Base-by-base conservation (phyloP, 768 basidiomycete species). In the Brasilioporus rufonigricans region DNA sequence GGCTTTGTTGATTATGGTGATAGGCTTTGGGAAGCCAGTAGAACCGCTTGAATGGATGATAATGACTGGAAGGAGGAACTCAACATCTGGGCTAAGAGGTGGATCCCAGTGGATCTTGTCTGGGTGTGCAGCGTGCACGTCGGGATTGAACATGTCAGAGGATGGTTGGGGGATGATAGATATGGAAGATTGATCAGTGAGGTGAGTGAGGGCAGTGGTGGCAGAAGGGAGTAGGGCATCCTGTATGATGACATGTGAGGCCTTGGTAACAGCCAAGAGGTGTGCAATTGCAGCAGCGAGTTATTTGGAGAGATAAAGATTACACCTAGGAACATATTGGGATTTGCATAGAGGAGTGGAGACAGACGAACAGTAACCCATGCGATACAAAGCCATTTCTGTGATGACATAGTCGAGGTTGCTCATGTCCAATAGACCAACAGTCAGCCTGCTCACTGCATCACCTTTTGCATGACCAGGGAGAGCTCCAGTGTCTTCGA, bases 21-120 rank as follows among this genome's bases (percentile, higher is more conserved):
- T 77, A 24, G 73, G 75, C 63, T 74, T 81, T 3, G 81, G 81
- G 47, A 72, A 77, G 1, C 81, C 82, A 13, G 81, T 81, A 3
- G 67, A 69, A 23, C 66, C 62, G 9, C 47, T 76, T 61, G 66
- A 67, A 43, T 67, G 67, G 12, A 69, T 48, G 24, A 67, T 38
- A 10, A 51, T 47, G n/a, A 65, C 11, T 4, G 66, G 67, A 5
- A 67, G 45, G 16, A 62, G 53, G 21, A 43, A 51, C 38, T 67
- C 68, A 18, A 33, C 52, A 5, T 67, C 62, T 8, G 65, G 68
- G 14, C 31, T 59, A 8, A 68, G 57, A 38, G 52, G 52, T 2
- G 24, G 55, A 18, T 61, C 55, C 68, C 66, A 67, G 29, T 23
- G 45, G 1, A 61, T 56, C 36, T 69, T 69, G 24, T 65, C 62